These are phyloP conservation scores for Bryoerythrophyllum caledonicum DNA, from an alignment of 225 moss, liverwort and hornwort species.

Conservation along the genomic window DNA sequence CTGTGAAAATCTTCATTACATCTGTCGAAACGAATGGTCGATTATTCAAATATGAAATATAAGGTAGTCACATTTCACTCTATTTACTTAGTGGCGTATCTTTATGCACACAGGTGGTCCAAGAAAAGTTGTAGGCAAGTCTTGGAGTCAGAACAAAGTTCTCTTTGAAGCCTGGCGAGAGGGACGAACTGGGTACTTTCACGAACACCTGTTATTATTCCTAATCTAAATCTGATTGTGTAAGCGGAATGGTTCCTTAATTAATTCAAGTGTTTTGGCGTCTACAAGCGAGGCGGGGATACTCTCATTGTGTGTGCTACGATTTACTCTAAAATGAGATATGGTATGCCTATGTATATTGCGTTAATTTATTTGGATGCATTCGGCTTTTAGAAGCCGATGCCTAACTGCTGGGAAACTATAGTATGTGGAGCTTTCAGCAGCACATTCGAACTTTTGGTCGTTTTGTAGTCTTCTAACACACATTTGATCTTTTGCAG, in stretches of 20 bases:
- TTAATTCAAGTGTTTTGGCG: not conserved
- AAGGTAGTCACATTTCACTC: not conserved
- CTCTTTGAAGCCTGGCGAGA: slow-evolving; percentile 97
- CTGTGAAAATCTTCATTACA: not conserved
- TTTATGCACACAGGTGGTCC: slow-evolving; percentile 69
- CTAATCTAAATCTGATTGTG: not conserved
- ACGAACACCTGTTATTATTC: not conserved
- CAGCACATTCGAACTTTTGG: not conserved
- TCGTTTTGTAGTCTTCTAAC: not conserved
- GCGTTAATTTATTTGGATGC: not conserved
- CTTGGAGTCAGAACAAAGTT: slow-evolving; percentile 78
- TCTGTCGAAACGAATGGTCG: not conserved
- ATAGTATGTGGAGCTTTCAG: not conserved
- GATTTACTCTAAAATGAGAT: not conserved
- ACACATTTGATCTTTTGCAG: slow-evolving; percentile 26
- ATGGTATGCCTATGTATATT: not conserved
- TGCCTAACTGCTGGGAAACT: not conserved
- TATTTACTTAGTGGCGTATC: not conserved
- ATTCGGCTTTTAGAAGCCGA: not conserved
- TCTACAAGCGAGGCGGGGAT: not conserved
- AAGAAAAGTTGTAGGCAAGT: slow-evolving; percentile 69
- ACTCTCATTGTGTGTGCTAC: not conserved
- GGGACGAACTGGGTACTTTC: slow-evolving; percentile 75
- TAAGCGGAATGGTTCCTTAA: not conserved
- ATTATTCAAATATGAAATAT: not conserved